Evolutionary conservation across 768 basidiomycete species (phyloP).

Genomic region (Boletus barrowsii): DNA sequence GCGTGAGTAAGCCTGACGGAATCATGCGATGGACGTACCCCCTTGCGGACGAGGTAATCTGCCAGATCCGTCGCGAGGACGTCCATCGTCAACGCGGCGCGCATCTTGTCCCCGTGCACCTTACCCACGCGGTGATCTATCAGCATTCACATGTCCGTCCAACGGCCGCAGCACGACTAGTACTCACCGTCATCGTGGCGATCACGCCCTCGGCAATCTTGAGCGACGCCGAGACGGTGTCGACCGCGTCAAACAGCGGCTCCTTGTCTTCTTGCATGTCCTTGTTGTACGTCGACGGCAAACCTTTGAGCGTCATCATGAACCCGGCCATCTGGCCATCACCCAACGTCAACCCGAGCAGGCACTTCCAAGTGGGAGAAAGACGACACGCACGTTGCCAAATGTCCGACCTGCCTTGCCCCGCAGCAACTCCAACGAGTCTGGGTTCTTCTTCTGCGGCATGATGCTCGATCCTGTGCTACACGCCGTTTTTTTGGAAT

Average conservation of each 20-base stretch:
- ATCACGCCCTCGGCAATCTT: slow-evolving; percentile 94
- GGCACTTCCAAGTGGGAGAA: too few relatives aligned
- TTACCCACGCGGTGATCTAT: slow-evolving; percentile 35
- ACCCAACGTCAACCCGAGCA: not conserved
- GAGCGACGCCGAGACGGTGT: slow-evolving; percentile 83
- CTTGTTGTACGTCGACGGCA: slow-evolving; percentile 99
- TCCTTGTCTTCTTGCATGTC: slow-evolving; percentile 99
- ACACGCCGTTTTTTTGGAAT: not conserved
- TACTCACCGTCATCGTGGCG: slow-evolving; percentile 76
- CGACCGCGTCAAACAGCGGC: slow-evolving; percentile 90
- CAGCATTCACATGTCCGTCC: not conserved
- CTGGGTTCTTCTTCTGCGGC: slow-evolving; percentile 99
- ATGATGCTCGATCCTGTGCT: slow-evolving; percentile 99
- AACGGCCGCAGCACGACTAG: not conserved
- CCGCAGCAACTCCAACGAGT: slow-evolving; percentile 90
- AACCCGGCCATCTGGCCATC: slow-evolving; percentile 84
- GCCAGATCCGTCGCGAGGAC: slow-evolving; percentile 98
- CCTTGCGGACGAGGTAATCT: slow-evolving; percentile 98
- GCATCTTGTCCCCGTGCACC: slow-evolving; percentile 92
- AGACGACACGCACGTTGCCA: slow-evolving; percentile 61
- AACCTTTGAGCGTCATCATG: slow-evolving; percentile 93
- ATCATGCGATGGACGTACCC: slow-evolving; percentile 52
- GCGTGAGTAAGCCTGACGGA: not conserved
- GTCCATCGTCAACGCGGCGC: slow-evolving; percentile 88
- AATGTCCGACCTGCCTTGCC: slow-evolving; percentile 95